Evolutionary conservation across 352 stramenopile genomes (phyloP).

Genomic region (Globisporangium barbulae): DNA sequence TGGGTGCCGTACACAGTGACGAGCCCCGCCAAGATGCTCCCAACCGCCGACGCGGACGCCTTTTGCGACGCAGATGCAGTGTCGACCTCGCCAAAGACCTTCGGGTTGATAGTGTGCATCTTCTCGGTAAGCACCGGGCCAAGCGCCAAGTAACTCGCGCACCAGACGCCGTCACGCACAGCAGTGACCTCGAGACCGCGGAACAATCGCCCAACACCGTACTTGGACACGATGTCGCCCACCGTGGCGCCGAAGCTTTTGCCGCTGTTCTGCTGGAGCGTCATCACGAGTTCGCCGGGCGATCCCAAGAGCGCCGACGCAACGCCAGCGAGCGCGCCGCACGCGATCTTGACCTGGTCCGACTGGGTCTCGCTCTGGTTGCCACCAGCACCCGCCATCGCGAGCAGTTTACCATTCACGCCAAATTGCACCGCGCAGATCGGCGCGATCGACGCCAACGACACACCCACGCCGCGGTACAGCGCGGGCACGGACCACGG

Average conservation of each 20-base stretch:
- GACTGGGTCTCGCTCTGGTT: conserved; percentile 19
- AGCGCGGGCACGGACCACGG: conserved; percentile 54
- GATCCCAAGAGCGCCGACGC: conserved; percentile 64
- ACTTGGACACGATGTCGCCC: conserved; percentile 41
- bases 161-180: conserved; percentile 70
- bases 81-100: conserved; percentile 49
- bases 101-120: conserved; percentile 50
- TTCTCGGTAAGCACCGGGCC: conserved; percentile 64
- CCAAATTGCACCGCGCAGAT: conserved; percentile 81
- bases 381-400: conserved; percentile 17
- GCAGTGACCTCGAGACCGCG: conserved; percentile 58
- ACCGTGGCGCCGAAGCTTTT: conserved; percentile 64
- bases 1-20: conserved; percentile 75
- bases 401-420: conserved; percentile 63
- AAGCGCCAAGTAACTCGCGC: conserved; percentile 72
- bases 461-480: conserved; percentile 79
- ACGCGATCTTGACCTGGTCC: conserved; percentile 54
- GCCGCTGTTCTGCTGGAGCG: conserved; percentile 81
- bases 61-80: conserved; percentile 58
- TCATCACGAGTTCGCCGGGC: conserved; percentile 82
- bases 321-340: conserved; percentile 57
- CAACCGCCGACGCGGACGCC: conserved; percentile 52
- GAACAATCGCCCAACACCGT: conserved; percentile 51
- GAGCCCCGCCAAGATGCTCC: conserved; percentile 69
- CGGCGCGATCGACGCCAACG: conserved; percentile 71